Conservation (phyloP, 192 early-diverging fungal species). For the Rhizoclosmatium globosum region DNA sequence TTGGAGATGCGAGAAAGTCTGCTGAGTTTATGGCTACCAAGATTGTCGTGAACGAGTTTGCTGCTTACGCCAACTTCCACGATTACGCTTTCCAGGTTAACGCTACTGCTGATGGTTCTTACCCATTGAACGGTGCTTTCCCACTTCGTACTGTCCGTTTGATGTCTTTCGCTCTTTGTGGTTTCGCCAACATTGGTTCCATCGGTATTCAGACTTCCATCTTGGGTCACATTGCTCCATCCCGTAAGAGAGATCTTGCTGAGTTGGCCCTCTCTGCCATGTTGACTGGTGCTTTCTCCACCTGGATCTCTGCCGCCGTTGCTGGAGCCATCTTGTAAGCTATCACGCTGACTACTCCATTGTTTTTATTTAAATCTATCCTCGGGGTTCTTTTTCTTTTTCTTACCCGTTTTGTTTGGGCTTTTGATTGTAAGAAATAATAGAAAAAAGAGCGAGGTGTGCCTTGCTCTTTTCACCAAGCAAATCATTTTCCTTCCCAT, state of each 20-base stretch:
- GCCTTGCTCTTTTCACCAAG: no score
- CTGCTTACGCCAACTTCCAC: slow-evolving; percentile 66
- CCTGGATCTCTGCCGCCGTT: slow-evolving; percentile 82
- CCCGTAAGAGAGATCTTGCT: slow-evolving; percentile 73
- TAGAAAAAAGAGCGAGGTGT: no score
- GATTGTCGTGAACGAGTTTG: slow-evolving; percentile 89
- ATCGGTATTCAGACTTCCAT: slow-evolving; percentile 85
- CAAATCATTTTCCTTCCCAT: no score
- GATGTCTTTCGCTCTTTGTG: slow-evolving; percentile 80
- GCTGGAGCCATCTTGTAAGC: slow-evolving; percentile 64
- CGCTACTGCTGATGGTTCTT: slow-evolving; percentile 11
- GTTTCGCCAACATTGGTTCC: slow-evolving; percentile 86
- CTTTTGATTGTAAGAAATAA: no score
- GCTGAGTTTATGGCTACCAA: slow-evolving; percentile 77
- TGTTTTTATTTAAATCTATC: not conserved
- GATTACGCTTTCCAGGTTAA: slow-evolving; percentile 8
- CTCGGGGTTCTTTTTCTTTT: no score
- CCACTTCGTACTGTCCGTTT: slow-evolving; percentile 42
- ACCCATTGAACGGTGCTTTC: slow-evolving; percentile 29
- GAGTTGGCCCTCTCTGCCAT: slow-evolving; percentile 80
- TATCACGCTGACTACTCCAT: not conserved
- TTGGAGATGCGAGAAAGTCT: slow-evolving; percentile 59
- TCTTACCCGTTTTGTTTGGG: no score
- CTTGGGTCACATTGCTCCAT: slow-evolving; percentile 78
- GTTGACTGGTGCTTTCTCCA: slow-evolving; percentile 80